These are phyloP conservation scores for Butyriboletus loyo DNA, from an alignment of 768 basidiomycete species.

Conservation along the genomic window DNA sequence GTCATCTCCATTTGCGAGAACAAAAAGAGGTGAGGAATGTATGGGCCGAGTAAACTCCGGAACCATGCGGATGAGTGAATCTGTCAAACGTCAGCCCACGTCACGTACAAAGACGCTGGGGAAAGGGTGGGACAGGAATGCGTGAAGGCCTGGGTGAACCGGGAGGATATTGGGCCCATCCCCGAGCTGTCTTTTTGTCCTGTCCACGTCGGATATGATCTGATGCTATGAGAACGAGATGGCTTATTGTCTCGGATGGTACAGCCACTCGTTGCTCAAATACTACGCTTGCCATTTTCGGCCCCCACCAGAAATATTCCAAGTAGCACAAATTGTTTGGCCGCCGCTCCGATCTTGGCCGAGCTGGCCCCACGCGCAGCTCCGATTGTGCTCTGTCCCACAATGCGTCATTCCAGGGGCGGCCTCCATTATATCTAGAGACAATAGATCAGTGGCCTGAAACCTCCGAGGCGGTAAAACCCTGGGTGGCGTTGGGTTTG, in stretches of 20 bases:
- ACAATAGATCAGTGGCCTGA: constrained; percentile 3
- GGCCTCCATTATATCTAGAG: background rate
- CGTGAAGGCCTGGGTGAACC: too few relatives aligned
- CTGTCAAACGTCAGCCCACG: background rate
- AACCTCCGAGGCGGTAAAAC: background rate
- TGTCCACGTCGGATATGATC: background rate
- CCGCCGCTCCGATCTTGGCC: background rate
- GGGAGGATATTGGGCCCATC: too few relatives aligned
- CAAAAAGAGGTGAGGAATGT: constrained; percentile 16
- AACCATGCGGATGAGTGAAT: background rate
- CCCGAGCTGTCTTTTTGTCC: constrained; percentile 15
- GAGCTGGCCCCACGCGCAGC: background rate
- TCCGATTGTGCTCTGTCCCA: background rate
- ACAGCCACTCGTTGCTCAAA: constrained; percentile 18
- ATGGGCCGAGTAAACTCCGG: background rate
- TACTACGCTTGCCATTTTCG: constrained; percentile 25
- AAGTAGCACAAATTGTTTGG: background rate
- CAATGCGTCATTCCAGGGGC: background rate
- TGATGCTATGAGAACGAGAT: background rate
- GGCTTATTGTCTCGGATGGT: constrained; percentile 21
- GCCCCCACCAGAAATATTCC: too few relatives aligned
- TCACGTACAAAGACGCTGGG: background rate
- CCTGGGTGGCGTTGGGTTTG: background rate
- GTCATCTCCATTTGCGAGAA: constrained; percentile 13
- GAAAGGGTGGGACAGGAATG: background rate